Evolutionary conservation across 768 basidiomycete genomes (phyloP).

Genomic region (Pulveroboletus ravenelii): DNA sequence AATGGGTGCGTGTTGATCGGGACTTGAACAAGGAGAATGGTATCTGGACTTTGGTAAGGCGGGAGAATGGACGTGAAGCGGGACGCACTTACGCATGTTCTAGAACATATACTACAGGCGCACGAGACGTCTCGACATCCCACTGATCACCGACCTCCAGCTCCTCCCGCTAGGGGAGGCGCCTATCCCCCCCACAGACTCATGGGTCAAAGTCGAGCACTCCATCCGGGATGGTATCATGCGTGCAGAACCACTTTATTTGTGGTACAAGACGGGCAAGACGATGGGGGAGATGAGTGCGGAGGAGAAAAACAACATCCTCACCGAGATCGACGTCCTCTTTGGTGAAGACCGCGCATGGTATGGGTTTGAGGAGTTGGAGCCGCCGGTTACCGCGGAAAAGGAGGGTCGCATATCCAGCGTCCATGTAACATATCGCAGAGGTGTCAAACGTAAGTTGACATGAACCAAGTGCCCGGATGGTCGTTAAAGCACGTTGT

Average conservation of each 20-base stretch:
- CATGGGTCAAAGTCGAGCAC: slow-evolving; percentile 61
- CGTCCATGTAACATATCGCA: slow-evolving; percentile 64
- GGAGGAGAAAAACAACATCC: slow-evolving; percentile 54
- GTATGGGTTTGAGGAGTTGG: slow-evolving; percentile 79
- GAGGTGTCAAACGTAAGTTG: slow-evolving; percentile 66
- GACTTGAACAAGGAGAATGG: slow-evolving; percentile 70
- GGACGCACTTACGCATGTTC: neutral
- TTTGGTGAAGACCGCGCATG: slow-evolving; percentile 82
- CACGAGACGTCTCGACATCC: slow-evolving; percentile 75
- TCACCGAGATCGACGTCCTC: slow-evolving; percentile 90
- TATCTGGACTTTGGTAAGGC: slow-evolving; percentile 55
- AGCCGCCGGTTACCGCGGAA: slow-evolving; percentile 51
- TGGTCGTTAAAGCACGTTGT: neutral
- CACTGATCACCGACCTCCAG: slow-evolving; percentile 69
- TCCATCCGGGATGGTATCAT: slow-evolving; percentile 64
- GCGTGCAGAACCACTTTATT: slow-evolving; percentile 50
- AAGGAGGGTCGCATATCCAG: slow-evolving; percentile 40
- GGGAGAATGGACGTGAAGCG: neutral
- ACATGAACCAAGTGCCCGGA: neutral
- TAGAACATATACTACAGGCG: slow-evolving; percentile 79
- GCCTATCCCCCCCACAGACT: slow-evolving; percentile 40
- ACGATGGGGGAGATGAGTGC: slow-evolving; percentile 56
- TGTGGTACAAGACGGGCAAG: slow-evolving; percentile 79
- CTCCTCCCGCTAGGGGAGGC: slow-evolving; percentile 55
- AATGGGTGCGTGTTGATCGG: slow-evolving; percentile 85